phyloP scores from a whole-genome alignment of 2,329 filamentous ascomycete species.

The Raffaelea deltoideospora region DNA sequence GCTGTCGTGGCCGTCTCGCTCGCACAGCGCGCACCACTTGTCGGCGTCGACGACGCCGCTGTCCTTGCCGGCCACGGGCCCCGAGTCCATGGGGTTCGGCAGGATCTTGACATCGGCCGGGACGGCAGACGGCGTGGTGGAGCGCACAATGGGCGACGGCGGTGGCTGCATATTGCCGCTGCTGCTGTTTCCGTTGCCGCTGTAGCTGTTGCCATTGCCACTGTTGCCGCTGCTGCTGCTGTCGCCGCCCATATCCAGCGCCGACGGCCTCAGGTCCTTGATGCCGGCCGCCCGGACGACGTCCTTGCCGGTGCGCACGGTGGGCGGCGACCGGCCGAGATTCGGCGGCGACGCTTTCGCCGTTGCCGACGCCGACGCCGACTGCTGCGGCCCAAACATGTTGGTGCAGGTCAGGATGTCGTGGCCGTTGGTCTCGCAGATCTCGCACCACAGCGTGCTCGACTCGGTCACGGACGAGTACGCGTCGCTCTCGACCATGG shows the following conservation, averaged over 20 bases:
- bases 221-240: slow-evolving; percentile 9
- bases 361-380: slow-evolving; percentile 12
- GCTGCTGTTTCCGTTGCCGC: slow-evolving; percentile 23
- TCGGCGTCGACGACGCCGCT: slow-evolving; percentile 64
- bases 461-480: slow-evolving; percentile 58
- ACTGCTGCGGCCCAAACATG: slow-evolving; percentile 42
- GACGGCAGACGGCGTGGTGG: slow-evolving; percentile 21
- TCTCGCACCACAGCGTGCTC: slow-evolving; percentile 78
- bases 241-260: slow-evolving; percentile 14
- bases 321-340: background rate
- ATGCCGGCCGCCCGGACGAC: slow-evolving; percentile 8
- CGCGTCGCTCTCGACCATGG: slow-evolving; percentile 55
- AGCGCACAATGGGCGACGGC: slow-evolving; percentile 11
- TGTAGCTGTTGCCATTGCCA: slow-evolving; percentile 10
- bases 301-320: slow-evolving; percentile 9
- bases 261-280: background rate
- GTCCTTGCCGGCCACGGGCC: slow-evolving; percentile 62
- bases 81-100: slow-evolving; percentile 48
- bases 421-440: slow-evolving; percentile 82
- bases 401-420: slow-evolving; percentile 90
- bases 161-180: slow-evolving; percentile 20
- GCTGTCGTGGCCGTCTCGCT: slow-evolving; percentile 91
- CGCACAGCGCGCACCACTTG: slow-evolving; percentile 96
- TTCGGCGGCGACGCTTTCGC: slow-evolving; percentile 1
- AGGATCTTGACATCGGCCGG: slow-evolving; percentile 30